Evolutionary conservation across 1,284 basidiomycete species (phyloP), one percentile per base, ranked within the genome.

Genomic region (Pterula multifida): DNA sequence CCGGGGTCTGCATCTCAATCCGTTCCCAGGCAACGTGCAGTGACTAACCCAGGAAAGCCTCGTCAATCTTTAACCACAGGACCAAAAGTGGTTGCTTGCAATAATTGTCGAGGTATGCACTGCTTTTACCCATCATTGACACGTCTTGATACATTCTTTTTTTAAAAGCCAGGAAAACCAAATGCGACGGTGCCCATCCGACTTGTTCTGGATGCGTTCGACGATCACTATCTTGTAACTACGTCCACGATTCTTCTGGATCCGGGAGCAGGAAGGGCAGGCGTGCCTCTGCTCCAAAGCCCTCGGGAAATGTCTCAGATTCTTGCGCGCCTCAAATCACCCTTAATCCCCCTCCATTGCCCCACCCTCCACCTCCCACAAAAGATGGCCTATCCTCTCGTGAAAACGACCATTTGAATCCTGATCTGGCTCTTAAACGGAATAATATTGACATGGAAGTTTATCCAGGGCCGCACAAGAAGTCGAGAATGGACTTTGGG

Each of bases 1-100:
- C 28, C 6, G 15, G 6, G 6, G 15, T 32, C 28, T 6, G 15
- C 28, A 32, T 32, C 28, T 32, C 28, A 32, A 32, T 32, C 28
- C 28, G 28, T 15, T 32, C 45, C 22, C 9, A 47, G 45, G 22
- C 39, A 44, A 26, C 45, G 28, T 32, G 28, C 28, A 15, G 15
- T 15, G 15, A 32, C 28, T 6, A 15, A 6, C 6, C 6, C 28
- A 32, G 28, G 28, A 32, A 73, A 66, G 39, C 66, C 66, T 47
- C 72, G 81, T 45, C 71, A 76, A 53, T 65, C 75, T 17, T 76
- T 79, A 35, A 80, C 73, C 52, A 82, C 81, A 49, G 85, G 85
- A 13, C 84, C 85, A 49, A 88, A 88, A 61, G 82, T 87, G 17
- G 85, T 88, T 26, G 85, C 85, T 6, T 88, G 85, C 65, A 87